A percentile compares a stretch with the other conserved stretches of the same genome.
Evolutionary conservation across 805 yeast genomes (phyloP).

Genomic region (Phaffomyces thermotolerans): DNA sequence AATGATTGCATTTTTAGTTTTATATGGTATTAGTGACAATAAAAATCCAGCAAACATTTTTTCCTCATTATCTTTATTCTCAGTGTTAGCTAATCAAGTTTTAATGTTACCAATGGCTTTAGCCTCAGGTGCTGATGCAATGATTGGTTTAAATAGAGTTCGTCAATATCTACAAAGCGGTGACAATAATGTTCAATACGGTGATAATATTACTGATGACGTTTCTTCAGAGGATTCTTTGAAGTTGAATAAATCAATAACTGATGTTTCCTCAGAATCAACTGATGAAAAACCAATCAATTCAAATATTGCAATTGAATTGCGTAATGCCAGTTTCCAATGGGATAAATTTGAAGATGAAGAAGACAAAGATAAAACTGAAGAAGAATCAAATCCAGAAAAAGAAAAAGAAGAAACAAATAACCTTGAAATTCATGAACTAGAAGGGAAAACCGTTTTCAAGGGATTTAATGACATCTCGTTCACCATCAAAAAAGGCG

Average conservation of each 20-base stretch:
- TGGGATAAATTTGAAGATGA: constrained; percentile 52
- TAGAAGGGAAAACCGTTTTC: constrained; percentile 26
- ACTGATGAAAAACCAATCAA: too few relatives aligned
- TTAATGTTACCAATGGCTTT: constrained; percentile 66
- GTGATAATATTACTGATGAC: neutral
- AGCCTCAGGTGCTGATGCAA: constrained; percentile 61
- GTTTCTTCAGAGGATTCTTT: too few relatives aligned
- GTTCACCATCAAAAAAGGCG: constrained; percentile 46
- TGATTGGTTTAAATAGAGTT: constrained; percentile 52
- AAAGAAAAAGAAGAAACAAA: constrained; percentile 20
- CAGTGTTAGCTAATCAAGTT: constrained; percentile 52
- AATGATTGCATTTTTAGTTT: constrained; percentile 41
- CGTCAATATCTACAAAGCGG: constrained; percentile 44
- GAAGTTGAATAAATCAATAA: too few relatives aligned
- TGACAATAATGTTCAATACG: constrained; percentile 19
- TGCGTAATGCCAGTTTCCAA: constrained; percentile 49
- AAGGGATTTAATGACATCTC: constrained; percentile 41
- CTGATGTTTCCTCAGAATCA: neutral
- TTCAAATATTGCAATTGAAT: constrained; percentile 36
- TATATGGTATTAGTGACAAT: constrained; percentile 31
- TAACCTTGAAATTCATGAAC: constrained; percentile 2
- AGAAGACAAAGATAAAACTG: constrained; percentile 11
- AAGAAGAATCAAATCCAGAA: constrained; percentile 5
- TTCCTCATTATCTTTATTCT: constrained; percentile 64
- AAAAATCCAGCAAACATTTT: constrained; percentile 56